Conservation (phyloP, 257 asterid species). For the Knoxia roxburghii region DNA sequence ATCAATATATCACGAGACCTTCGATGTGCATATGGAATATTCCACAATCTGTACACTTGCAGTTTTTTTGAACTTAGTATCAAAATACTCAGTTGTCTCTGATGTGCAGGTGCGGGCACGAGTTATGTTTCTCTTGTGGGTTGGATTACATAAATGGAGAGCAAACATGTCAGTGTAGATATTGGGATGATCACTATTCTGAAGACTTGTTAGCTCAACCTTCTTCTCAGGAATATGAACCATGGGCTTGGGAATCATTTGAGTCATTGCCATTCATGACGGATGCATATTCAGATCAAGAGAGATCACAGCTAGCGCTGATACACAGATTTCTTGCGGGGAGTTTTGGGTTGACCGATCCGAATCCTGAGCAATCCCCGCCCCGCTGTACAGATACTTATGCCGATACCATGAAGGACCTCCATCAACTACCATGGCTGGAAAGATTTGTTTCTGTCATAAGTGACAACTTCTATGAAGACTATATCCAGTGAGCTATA, state of each 20-base stretch:
- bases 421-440: constrained; percentile 96
- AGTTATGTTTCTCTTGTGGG: constrained; percentile 83
- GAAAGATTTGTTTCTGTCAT: constrained; percentile 90
- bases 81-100: not conserved
- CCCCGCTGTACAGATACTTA: constrained; percentile 71
- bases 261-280: constrained; percentile 60
- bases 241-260: constrained; percentile 91
- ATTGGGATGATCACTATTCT: constrained; percentile 57
- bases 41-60: not conserved
- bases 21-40: not conserved
- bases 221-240: constrained; percentile 55
- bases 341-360: constrained; percentile 65
- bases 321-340: constrained; percentile 93
- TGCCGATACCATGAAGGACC: constrained; percentile 87
- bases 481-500: constrained; percentile 46
- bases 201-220: constrained; percentile 37
- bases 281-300: constrained; percentile 92
- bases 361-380: constrained; percentile 53
- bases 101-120: constrained; percentile 70
- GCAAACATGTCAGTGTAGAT: constrained; percentile 63
- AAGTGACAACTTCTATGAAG: constrained; percentile 74
- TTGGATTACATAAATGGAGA: constrained; percentile 44
- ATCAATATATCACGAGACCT: not conserved
- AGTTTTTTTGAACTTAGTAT: not conserved
- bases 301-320: constrained; percentile 85